Base-by-base conservation (phyloP, 257 asterid species). In the Capsicum chinense region DNA sequence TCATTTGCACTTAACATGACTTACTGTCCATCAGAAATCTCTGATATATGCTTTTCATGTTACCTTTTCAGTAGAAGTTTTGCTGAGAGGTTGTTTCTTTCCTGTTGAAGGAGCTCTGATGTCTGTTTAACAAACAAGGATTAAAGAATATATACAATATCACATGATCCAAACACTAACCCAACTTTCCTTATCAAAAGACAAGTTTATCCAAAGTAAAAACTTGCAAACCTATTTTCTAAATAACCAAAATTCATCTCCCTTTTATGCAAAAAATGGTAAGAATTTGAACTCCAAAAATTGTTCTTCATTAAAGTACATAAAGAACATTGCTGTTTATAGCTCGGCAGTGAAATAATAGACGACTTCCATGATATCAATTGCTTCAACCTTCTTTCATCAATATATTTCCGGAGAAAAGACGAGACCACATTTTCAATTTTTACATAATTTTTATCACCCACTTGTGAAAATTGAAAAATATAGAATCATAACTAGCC, bases 41-140 rank as follows among this genome's bases (percentile, higher is more conserved):
- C 74, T 35, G 64, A 81, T 76, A 71, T 76, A 83, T 56, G 86
- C 67, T 81, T 42, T 74, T 85, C 85, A 56, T 54, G 57, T 86
- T 89, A 95, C 99, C 97, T 92, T 88, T 83, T 90, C 83, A 92
- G 93, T 42, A 80, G 83, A 79, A 91, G 89, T 90, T 92, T 95
- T 67, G 85, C 85, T 81, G 97, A 88, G 85, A 88, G 63, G 88
- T 87, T 86, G 54, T 66, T 86, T 86, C 81, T 93, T 88, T 93
- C 97, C 74, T 94, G 97, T 85, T 88, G 93, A 92, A 93, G 90
- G 79, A 95, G 95, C 87, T 91, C 94, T 86, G 93, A 83, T 44
- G 97, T 91, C 97, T 95, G 94, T 84, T 89, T 83, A 86, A 67
- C 59, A 76, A 84, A 33, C 58, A 73, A 83, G 89, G 81, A 80